Evolutionary conservation across 2,329 filamentous ascomycete genomes (phyloP), one percentile per base, ranked within the genome.

Genomic region (Epichloe glyceriae): DNA sequence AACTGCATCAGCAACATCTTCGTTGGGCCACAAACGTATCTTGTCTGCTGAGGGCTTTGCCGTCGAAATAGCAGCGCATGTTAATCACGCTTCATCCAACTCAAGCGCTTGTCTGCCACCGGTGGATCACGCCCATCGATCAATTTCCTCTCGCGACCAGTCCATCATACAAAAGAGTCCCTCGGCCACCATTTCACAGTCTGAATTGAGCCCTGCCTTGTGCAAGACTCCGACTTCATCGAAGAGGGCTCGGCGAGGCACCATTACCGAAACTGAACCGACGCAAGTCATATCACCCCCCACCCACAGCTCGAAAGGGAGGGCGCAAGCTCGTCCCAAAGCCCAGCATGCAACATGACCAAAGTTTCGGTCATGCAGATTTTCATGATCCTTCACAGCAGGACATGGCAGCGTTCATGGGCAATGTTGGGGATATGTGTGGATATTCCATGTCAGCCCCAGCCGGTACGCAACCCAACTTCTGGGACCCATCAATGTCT

Each of bases 401-500:
- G 56, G 72, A 73, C 42, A 68, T 79, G 64, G 62, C 69, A 30
- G 62, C 63, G 11, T 73, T 74, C 55, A 69, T 75, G 56, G 67
- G 68, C 17, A 67, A 69, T 20, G 67, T 73, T 12, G 69, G 69
- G 50, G 79, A 82, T 56, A 70, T 83, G 63, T 82, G 82, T 60
- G 70, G 70, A 26, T 81, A 79, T 59, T 76, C 79, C 30, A 69
- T 83, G 63, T 78, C 79, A n/a, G 77, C 76, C 3, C 74, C 78
- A 19, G 71, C 72, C 34, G 70, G 71, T 3, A 70, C 70, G 3
- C 69, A 75, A 1, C 64, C 68, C 3, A 76, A 72, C 38, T 82
- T 81, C 55, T 83, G 80, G 80, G 77, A 80, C 53, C 67, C 72
- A 3, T 72, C 75, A 48, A 59, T 66, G 35, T 63, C 64, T 53